Evolutionary conservation across 768 basidiomycete species (phyloP).

Genomic region (Crepidotus variabilis): DNA sequence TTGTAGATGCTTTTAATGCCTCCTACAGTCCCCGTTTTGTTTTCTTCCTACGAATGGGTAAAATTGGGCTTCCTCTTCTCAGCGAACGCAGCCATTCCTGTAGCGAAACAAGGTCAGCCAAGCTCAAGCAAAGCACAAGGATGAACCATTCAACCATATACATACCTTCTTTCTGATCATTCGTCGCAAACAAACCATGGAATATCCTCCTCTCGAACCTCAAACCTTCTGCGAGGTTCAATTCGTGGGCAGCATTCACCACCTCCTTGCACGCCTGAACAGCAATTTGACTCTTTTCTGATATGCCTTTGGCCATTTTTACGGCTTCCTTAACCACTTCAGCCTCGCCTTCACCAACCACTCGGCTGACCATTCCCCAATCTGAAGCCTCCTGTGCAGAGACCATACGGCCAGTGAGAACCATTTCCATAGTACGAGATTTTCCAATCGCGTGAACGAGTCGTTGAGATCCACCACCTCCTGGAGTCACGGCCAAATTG

Average conservation of each 20-base stretch:
- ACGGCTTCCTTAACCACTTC: constrained; percentile 86
- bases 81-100: constrained; percentile 93
- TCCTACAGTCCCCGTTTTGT: neutral
- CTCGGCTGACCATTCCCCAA: constrained; percentile 85
- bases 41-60: constrained; percentile 44
- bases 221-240: constrained; percentile 78
- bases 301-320: constrained; percentile 72
- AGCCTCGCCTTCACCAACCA: constrained; percentile 74
- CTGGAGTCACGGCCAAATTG: constrained; percentile 92
- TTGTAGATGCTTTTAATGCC: neutral
- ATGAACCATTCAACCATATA: constrained; percentile 4
- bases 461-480: constrained; percentile 92
- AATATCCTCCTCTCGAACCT: constrained; percentile 87
- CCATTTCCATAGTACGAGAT: constrained; percentile 91
- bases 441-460: constrained; percentile 85
- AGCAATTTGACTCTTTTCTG: constrained; percentile 77
- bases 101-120: neutral
- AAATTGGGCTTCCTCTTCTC: constrained; percentile 91
- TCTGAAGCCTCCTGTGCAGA: constrained; percentile 76
- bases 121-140: constrained; percentile 11
- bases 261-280: constrained; percentile 91
- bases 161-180: constrained; percentile 93
- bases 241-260: constrained; percentile 89
- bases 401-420: constrained; percentile 83
- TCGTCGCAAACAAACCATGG: constrained; percentile 89